Evolutionary conservation across 1,284 basidiomycete species (phyloP).

Genomic region (Ustilago esculenta): DNA sequence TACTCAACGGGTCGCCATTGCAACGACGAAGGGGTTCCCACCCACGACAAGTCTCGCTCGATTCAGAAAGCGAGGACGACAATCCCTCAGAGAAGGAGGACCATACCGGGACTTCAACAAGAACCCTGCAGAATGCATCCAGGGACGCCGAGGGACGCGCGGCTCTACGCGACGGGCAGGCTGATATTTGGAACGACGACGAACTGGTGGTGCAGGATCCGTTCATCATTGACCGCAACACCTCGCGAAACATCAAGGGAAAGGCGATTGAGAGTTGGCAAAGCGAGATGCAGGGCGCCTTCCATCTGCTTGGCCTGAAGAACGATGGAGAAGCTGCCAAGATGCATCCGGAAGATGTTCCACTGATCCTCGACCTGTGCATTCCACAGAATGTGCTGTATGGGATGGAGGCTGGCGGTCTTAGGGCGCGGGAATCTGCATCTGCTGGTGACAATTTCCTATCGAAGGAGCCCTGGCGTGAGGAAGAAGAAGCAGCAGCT

Average conservation of each 20-base stretch:
- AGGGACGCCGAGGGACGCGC: slow-evolving; percentile 9
- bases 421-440: not conserved
- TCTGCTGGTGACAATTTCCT: not conserved
- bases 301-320: slow-evolving; percentile 6
- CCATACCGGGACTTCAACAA: not conserved
- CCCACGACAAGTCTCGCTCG: slow-evolving; percentile 11
- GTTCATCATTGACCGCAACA: slow-evolving; percentile 67
- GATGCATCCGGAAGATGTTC: slow-evolving; percentile 6
- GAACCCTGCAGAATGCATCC: slow-evolving; percentile 4
- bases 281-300: slow-evolving; percentile 23
- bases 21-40: slow-evolving; percentile 8
- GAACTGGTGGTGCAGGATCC: slow-evolving; percentile 67
- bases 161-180: slow-evolving; percentile 44
- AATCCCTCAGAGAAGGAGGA: not conserved
- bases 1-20: slow-evolving; percentile 27
- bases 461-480: slow-evolving; percentile 8
- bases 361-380: slow-evolving; percentile 32
- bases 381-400: slow-evolving; percentile 8
- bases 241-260: slow-evolving; percentile 57
- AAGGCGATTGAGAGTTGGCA: slow-evolving; percentile 22
- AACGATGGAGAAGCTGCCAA: not conserved
- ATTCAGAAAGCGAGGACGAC: slow-evolving; percentile 20
- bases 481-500: slow-evolving; percentile 16
- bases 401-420: not conserved
- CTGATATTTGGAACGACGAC: slow-evolving; percentile 55